A percentile compares a stretch with the other conserved stretches of the same genome.
phyloP scores from a whole-genome alignment of 495 filamentous ascomycete genomes.

The Lophium mytilinum region DNA sequence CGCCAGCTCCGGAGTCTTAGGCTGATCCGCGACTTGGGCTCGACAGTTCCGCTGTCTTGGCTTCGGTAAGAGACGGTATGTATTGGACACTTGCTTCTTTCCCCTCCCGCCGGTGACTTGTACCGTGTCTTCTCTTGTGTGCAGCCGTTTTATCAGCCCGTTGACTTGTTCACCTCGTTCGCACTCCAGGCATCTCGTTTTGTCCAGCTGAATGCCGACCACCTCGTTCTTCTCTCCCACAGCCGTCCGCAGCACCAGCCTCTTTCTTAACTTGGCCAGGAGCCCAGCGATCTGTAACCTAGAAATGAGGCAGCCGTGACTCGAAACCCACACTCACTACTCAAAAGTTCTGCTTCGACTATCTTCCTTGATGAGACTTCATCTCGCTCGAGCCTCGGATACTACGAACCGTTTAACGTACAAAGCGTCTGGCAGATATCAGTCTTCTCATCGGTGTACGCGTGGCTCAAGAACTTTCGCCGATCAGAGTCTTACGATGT shows the following conservation, averaged over 20 bases:
- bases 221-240: conserved; percentile 1
- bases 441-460: background rate
- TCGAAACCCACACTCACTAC: conserved; percentile 2
- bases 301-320: conserved; percentile 21
- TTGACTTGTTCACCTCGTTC: background rate
- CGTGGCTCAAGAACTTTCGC: background rate
- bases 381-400: background rate
- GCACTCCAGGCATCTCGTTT: conserved; percentile 10
- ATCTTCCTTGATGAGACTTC: conserved; percentile 2
- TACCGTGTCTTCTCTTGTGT: no score
- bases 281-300: conserved; percentile 8
- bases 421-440: background rate
- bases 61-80: conserved; percentile 8
- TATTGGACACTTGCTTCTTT: conserved; percentile 1
- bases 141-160: background rate
- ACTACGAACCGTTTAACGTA: background rate
- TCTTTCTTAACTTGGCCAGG: conserved; percentile 20
- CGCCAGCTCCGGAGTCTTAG: conserved; percentile 12
- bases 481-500: conserved; percentile 10
- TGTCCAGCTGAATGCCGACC: conserved; percentile 15
- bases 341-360: background rate
- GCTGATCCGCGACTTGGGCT: conserved; percentile 3
- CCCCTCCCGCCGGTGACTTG: background rate
- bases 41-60: conserved; percentile 5
- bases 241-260: conserved; percentile 15